Percentiles rank a stretch among this genome's conserved stretches.
Conservation (phyloP, 2,329 filamentous ascomycete genomes). For the Tolypocladium ophioglossoides region DNA sequence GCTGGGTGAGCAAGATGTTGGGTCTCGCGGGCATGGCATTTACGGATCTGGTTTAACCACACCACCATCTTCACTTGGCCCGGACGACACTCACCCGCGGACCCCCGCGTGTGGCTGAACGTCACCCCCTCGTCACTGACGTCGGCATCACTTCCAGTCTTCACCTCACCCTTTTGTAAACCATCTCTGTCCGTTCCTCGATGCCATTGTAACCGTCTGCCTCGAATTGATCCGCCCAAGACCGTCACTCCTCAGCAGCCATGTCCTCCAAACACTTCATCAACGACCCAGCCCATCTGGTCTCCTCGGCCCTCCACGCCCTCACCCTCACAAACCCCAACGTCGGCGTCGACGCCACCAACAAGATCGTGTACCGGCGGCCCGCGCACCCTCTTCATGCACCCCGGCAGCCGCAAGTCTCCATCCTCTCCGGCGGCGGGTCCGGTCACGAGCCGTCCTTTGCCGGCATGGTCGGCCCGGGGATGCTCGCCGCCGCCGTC, state of each 20-base stretch:
- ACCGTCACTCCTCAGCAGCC: conserved; percentile 2
- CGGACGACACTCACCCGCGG: neutral
- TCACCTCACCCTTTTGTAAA: too few species aligned
- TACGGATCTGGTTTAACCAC: neutral
- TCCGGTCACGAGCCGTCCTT: conserved; percentile 88
- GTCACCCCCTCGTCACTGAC: neutral
- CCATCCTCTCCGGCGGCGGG: conserved; percentile 79
- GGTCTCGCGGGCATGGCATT: neutral
- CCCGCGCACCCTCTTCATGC: conserved; percentile 21
- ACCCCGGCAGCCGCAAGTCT: conserved; percentile 43
- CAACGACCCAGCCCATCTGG: conserved; percentile 69
- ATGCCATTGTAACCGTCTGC: neutral
- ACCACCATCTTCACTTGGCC: neutral
- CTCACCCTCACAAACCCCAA: conserved; percentile 78
- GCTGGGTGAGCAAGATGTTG: neutral
- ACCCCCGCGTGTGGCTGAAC: neutral
- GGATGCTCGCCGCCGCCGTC: conserved; percentile 70
- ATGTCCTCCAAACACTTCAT: conserved; percentile 75
- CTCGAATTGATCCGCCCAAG: neutral
- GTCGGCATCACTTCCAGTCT: neutral
- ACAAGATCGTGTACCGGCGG: conserved; percentile 77
- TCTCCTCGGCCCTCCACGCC: conserved; percentile 64
- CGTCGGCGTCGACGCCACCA: conserved; percentile 62
- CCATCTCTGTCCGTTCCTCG: neutral
- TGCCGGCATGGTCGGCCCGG: conserved; percentile 71